Evolutionary conservation across 208 protist species (phyloP), one percentile per base, ranked within the genome.

Genomic region (Endotrypanum monterogeii): DNA sequence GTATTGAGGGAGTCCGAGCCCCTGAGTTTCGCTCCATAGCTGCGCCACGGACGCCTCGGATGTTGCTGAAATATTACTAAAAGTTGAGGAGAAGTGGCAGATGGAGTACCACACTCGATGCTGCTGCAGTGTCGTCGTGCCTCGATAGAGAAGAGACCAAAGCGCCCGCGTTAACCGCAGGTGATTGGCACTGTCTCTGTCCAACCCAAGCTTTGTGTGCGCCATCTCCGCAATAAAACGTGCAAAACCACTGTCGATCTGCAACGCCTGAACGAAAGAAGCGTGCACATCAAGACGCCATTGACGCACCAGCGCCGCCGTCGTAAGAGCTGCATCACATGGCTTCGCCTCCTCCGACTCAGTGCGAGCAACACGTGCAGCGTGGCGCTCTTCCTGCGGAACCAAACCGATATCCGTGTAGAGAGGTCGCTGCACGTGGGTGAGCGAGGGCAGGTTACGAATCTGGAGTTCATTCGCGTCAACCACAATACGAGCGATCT

Each of bases 371-470:
- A 94, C 72, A 73, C 92, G 92, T 67, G 85, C 84, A 56, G 84
- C 57, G 70, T 96, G 88, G 54, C 92, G 92, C 85, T 94, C 86
- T 67, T 94, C 85, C 69, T 83, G 83, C 37, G 92, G 73, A 30
- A 89, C 83, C 16, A 89, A 71, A 25, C 89, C 89, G 79, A 96
- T 96, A 52, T 96, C 92, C 20, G 92, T 94, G 79, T 96, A 96
- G 16, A 94, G 78, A 3, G 92, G 92, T 20, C 87, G 82, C 78
- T 96, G 89, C 65, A 96, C 76, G 37, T 91, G 84, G 20, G 89
- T 89, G 2, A 94, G 76, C 51, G 89, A 93, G 2, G 87, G 89
- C 65, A 90, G 50, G 78, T 92, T 80, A 83, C 89, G 67, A 77
- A 83, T 69, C 78, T 83, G 68, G 77, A 81, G 80, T 44, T 93